Evolutionary conservation across 192 early-diverging fungal species (phyloP).

Genomic region (Dissophora ornata): DNA sequence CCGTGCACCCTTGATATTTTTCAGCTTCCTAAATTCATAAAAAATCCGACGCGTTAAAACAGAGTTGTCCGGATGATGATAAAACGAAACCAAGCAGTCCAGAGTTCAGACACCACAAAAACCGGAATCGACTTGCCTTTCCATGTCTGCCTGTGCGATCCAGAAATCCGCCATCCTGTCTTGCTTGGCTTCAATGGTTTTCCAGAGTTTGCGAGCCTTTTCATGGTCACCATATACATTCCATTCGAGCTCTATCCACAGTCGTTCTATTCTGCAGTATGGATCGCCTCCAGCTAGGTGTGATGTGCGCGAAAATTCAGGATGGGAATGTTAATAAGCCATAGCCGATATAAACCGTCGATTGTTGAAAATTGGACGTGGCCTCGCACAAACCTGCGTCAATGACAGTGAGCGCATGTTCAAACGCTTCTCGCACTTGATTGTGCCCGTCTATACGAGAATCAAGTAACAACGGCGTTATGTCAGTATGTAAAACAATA

Average conservation of each 20-base stretch:
- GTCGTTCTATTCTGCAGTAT: slow-evolving; percentile 19
- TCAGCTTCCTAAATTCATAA: slow-evolving; percentile 20
- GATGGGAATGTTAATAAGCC: no score
- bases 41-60: no score
- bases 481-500: no score
- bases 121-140: slow-evolving; percentile 25
- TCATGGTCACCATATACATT: slow-evolving; percentile 2
- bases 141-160: slow-evolving; percentile 30
- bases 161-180: slow-evolving; percentile 25
- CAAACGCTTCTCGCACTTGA: slow-evolving; percentile 7
- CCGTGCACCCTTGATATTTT: slow-evolving; percentile 24
- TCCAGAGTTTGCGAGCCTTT: slow-evolving; percentile 32
- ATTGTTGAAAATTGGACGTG: no score
- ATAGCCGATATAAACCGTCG: no score
- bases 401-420: slow-evolving; percentile 24
- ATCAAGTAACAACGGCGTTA: no score
- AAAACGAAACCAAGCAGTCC: no score
- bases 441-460: slow-evolving; percentile 10
- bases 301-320: no score
- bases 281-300: slow-evolving; percentile 53
- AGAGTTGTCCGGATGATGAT: no score
- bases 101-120: no score
- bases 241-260: slow-evolving; percentile 43
- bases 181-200: slow-evolving; percentile 19
- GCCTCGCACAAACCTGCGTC: slow-evolving; percentile 20